Evolutionary conservation across 306 rosid genomes (phyloP), one percentile per base, ranked within the genome.

Genomic region (Parietaria judaica): DNA sequence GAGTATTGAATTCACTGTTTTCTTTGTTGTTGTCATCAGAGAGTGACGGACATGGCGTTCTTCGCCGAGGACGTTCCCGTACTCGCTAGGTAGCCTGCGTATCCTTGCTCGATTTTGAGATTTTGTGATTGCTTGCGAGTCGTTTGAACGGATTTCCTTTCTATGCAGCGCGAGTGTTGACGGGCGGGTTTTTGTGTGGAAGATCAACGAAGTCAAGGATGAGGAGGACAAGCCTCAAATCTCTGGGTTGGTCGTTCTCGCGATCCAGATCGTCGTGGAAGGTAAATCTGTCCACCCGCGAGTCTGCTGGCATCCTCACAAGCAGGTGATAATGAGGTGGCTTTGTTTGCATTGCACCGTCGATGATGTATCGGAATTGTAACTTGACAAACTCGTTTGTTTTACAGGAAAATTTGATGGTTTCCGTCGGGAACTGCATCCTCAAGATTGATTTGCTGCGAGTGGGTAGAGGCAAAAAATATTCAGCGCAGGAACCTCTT

Each of bases 301-400:
- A 66, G 73, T 85, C 37, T 85, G 92, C 76, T 85, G 92, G 92
- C 92, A 85, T 72, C 88, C 88, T 64, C 92, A 82, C 79, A 85
- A 85, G 73, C 92, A 82, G 80, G 92, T 85, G 81, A 79, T n/a
- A 54, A 2, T 14, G 8, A 48, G 9, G 9, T 31, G 65, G 54
- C 35, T 60, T 61, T 14, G 45, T 58, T 56, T 10, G 34, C 47
- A 35, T 61, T 50, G 58, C 79, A 23, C 31, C 31, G 31, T 23
- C 57, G 56, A 51, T 43, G 38, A 59, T 15, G 4, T 11, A 14
- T 36, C 4, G 37, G 37, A 45, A 54, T 31, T 63, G 65, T 64
- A 57, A 48, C 61, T 69, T 79, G 78, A 44, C 41, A n/a, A 49
- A 17, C 15, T 54, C 49, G 4, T 51, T 54, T 56, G 4, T 51